These are phyloP conservation scores for Lunularia cruciata DNA, from an alignment of 225 moss, liverwort and hornwort species.

Conservation along the genomic window DNA sequence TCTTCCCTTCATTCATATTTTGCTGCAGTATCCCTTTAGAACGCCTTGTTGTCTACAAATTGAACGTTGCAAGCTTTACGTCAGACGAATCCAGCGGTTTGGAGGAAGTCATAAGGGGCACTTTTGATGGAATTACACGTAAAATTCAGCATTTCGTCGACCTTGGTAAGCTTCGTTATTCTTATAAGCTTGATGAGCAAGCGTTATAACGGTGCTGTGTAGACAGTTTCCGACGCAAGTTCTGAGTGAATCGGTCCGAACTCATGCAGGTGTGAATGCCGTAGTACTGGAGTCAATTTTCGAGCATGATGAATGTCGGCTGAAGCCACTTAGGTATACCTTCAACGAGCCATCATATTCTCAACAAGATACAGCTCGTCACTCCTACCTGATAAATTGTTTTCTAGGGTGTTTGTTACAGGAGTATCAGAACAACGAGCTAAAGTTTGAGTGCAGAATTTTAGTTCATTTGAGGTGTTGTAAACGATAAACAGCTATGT, in stretches of 20 bases:
- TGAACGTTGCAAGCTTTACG: conserved; percentile 78
- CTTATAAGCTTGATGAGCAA: not conserved
- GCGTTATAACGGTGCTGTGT: too few relatives aligned
- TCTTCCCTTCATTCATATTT: too few relatives aligned
- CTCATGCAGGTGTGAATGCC: conserved; percentile 75
- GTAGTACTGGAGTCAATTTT: conserved; percentile 76
- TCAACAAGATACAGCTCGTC: too few relatives aligned
- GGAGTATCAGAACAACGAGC: too few relatives aligned
- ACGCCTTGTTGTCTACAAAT: conserved; percentile 66
- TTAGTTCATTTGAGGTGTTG: too few relatives aligned
- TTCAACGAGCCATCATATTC: too few relatives aligned
- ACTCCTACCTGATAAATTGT: too few relatives aligned
- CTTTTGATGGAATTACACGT: conserved; percentile 60
- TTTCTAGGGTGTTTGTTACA: too few relatives aligned
- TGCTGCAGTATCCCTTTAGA: conserved; percentile 79
- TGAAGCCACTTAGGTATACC: conserved; percentile 64
- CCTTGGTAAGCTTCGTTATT: conserved; percentile 49
- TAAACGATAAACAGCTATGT: too few relatives aligned
- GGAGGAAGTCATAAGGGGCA: conserved; percentile 56
- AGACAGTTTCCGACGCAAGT: too few relatives aligned
- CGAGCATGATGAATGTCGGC: conserved; percentile 59
- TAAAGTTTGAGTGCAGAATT: too few relatives aligned
- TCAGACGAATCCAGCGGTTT: conserved; percentile 65
- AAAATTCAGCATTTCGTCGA: conserved; percentile 63
- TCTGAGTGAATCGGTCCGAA: too few relatives aligned